Evolutionary conservation across 1,139 yeast species (phyloP).

Genomic region (Taphrina sp.): DNA sequence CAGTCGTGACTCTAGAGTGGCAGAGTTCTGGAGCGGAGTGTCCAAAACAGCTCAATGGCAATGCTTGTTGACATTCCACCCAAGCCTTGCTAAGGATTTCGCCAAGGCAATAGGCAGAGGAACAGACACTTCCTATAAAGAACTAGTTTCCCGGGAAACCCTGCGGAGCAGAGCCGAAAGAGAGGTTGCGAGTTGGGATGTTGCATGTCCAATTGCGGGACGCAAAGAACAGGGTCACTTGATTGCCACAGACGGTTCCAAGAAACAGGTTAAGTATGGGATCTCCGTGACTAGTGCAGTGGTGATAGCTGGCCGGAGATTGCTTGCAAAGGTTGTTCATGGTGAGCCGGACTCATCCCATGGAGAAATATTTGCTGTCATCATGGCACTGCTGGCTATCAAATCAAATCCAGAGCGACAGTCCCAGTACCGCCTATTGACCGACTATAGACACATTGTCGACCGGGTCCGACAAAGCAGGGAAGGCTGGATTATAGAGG

Average conservation of each 20-base stretch:
- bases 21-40: no score
- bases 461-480: neutral
- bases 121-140: neutral
- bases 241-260: neutral
- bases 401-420: neutral
- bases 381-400: neutral
- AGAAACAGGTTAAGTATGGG: neutral
- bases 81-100: neutral
- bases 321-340: neutral
- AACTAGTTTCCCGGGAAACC: neutral
- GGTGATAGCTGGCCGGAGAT: neutral
- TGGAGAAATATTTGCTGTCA: neutral
- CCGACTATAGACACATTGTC: neutral
- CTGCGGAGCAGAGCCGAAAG: no score
- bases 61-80: neutral
- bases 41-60: neutral
- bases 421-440: neutral
- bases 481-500: neutral
- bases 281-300: neutral
- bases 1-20: no score
- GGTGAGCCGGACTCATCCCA: neutral
- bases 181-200: no score
- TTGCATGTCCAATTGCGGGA: no score
- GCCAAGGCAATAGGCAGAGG: constrained; percentile 1
- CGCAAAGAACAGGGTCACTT: no score